Conservation (phyloP, 1,284 basidiomycete species). For the Porphyrellus sp. region DNA sequence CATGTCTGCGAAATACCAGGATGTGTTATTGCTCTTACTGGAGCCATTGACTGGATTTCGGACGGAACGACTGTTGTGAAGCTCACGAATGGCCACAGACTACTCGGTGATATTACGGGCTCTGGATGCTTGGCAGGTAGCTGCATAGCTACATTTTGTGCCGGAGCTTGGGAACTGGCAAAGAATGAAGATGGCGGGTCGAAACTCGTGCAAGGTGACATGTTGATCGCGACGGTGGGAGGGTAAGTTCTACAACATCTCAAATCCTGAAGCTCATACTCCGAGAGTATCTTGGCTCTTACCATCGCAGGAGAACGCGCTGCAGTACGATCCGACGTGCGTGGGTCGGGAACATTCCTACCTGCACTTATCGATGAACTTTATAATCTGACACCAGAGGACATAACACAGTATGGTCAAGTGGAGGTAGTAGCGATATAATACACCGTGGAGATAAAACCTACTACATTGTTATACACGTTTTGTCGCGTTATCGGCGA, state of each 20-base stretch:
- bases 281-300: slow-evolving; percentile 68
- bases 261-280: slow-evolving; percentile 10
- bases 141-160: slow-evolving; percentile 74
- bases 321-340: slow-evolving; percentile 63
- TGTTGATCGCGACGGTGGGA: slow-evolving; percentile 70
- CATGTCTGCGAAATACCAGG: slow-evolving; percentile 41
- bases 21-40: slow-evolving; percentile 83
- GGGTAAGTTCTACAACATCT: slow-evolving; percentile 50
- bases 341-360: slow-evolving; percentile 86
- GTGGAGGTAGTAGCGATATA: slow-evolving; percentile 39
- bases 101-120: slow-evolving; percentile 83
- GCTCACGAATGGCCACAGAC: slow-evolving; percentile 72
- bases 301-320: slow-evolving; percentile 86
- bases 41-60: slow-evolving; percentile 81
- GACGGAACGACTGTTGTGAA: slow-evolving; percentile 73
- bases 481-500: not conserved
- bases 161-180: slow-evolving; percentile 50
- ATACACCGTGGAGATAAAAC: not conserved
- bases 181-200: slow-evolving; percentile 30
- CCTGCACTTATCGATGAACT: slow-evolving; percentile 85
- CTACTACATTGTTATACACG: not conserved
- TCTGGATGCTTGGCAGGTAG: slow-evolving; percentile 89
- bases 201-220: slow-evolving; percentile 63
- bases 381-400: slow-evolving; percentile 58
- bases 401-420: slow-evolving; percentile 48